Percentiles rank a stretch among this genome's conserved stretches.
phyloP scores from a whole-genome alignment of 2,329 filamentous ascomycete species.

The Xylariaceae sp. region DNA sequence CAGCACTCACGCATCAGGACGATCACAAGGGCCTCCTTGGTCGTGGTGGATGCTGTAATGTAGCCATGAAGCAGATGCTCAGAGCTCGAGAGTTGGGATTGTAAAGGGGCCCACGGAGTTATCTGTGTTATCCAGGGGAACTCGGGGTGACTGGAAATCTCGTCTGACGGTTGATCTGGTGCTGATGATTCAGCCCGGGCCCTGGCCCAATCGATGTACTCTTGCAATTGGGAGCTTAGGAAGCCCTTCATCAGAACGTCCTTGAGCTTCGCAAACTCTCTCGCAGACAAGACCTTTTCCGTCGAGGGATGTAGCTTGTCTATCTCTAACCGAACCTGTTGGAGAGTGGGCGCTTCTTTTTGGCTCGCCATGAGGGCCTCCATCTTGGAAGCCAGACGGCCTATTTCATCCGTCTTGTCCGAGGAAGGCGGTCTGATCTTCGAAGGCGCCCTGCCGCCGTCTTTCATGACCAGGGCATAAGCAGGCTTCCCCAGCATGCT shows the following conservation, averaged over 20 bases:
- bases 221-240: slow-evolving; percentile 38
- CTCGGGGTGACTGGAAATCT: slow-evolving; percentile 3
- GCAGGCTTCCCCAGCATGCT: slow-evolving; percentile 36
- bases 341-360: slow-evolving; percentile 21
- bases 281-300: slow-evolving; percentile 33
- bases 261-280: slow-evolving; percentile 39
- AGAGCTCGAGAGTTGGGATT: slow-evolving; percentile 13
- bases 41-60: slow-evolving; percentile 20
- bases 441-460: slow-evolving; percentile 23
- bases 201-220: slow-evolving; percentile 33
- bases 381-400: slow-evolving; percentile 28
- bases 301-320: slow-evolving; percentile 42
- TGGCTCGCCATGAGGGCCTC: slow-evolving; percentile 29
- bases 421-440: slow-evolving; percentile 3
- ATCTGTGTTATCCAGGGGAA: slow-evolving; percentile 38
- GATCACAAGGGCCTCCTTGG: slow-evolving; percentile 39
- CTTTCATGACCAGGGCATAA: slow-evolving; percentile 43
- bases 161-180: not conserved
- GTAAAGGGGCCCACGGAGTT: slow-evolving; percentile 38
- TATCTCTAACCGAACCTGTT: slow-evolving; percentile 41
- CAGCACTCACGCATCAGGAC: slow-evolving; percentile 45
- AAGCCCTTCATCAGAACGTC: slow-evolving; percentile 40
- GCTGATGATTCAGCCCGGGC: not conserved
- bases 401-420: not conserved
- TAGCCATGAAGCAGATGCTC: slow-evolving; percentile 28